These are phyloP conservation scores for Saccharomycopsis sp. DNA, from an alignment of 805 yeast species.

Conservation along the genomic window DNA sequence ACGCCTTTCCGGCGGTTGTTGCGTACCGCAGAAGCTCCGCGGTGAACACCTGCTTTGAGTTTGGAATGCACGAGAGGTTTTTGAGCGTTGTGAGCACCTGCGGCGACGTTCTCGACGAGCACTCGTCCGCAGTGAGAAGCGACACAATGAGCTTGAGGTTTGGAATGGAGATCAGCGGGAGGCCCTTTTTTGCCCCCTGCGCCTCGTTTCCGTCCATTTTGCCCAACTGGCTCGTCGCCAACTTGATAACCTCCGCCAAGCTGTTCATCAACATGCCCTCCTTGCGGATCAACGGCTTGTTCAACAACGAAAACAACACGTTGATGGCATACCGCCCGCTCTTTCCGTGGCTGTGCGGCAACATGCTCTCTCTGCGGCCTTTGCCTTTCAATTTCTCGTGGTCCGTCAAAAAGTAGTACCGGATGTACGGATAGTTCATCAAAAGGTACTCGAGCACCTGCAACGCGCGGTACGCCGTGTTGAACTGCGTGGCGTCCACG, in stretches of 20 bases:
- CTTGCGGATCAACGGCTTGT: constrained; percentile 56
- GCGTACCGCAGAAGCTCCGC: constrained; percentile 62
- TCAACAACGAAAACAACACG: constrained; percentile 53
- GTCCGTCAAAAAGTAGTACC: constrained; percentile 72
- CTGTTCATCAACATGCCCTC: constrained; percentile 73
- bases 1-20: constrained; percentile 44
- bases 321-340: constrained; percentile 67
- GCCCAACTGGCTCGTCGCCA: constrained; percentile 64
- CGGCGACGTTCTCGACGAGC: constrained; percentile 78
- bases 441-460: constrained; percentile 68
- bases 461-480: constrained; percentile 69
- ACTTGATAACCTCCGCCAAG: constrained; percentile 66
- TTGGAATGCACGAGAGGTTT: constrained; percentile 54
- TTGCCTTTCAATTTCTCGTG: constrained; percentile 45
- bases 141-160: constrained; percentile 57
- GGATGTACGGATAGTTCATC: constrained; percentile 57
- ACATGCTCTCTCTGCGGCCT: constrained; percentile 29
- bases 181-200: constrained; percentile 6
- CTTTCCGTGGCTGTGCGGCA: too few relatives aligned
- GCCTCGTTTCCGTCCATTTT: constrained; percentile 29
- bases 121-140: constrained; percentile 71
- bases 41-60: constrained; percentile 61
- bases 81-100: constrained; percentile 78
- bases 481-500: constrained; percentile 54
- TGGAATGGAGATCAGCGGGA: constrained; percentile 57